Evolutionary conservation across 441 rosid species (phyloP).

Genomic region (Daphne laureola): DNA sequence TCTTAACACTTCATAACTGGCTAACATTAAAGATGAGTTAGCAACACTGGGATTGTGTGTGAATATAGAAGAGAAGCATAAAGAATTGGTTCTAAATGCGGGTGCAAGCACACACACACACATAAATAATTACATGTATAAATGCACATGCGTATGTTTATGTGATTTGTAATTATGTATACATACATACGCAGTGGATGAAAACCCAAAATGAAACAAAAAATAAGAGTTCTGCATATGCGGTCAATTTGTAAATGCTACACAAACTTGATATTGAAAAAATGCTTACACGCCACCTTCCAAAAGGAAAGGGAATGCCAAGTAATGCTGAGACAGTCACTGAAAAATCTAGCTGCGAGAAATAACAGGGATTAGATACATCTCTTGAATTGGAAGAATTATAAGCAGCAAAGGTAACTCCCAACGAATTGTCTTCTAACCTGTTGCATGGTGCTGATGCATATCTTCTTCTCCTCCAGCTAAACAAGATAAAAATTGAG

Average conservation of each 20-base stretch:
- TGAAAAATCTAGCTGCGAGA: constrained; percentile 86
- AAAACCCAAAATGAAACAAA: constrained; percentile 13
- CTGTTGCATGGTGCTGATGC: constrained; percentile 75
- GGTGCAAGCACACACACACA: too few species aligned
- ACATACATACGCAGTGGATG: neutral
- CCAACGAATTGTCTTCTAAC: constrained; percentile 28
- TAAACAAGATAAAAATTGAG: constrained; percentile 8
- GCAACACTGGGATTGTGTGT: too few species aligned
- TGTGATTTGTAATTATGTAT: too few species aligned
- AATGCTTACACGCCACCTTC: constrained; percentile 95
- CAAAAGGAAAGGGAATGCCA: constrained; percentile 90
- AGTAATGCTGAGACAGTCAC: constrained; percentile 83
- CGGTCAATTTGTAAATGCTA: too few species aligned
- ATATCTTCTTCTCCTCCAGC: constrained; percentile 55
- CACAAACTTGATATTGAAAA: constrained; percentile 19
- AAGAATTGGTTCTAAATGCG: too few species aligned
- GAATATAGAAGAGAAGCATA: too few species aligned
- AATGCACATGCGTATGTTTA: too few species aligned
- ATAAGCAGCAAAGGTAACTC: constrained; percentile 13
- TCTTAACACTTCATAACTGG: too few species aligned
- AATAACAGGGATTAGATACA: constrained; percentile 15
- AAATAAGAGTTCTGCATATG: too few species aligned
- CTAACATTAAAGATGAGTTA: too few species aligned
- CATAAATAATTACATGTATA: too few species aligned
- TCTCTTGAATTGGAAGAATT: constrained; percentile 7